A percentile compares a stretch with the other conserved stretches of the same genome.
These are phyloP conservation scores for Cicer bijugum DNA, from an alignment of 306 rosid genomes.

Conservation along the genomic window DNA sequence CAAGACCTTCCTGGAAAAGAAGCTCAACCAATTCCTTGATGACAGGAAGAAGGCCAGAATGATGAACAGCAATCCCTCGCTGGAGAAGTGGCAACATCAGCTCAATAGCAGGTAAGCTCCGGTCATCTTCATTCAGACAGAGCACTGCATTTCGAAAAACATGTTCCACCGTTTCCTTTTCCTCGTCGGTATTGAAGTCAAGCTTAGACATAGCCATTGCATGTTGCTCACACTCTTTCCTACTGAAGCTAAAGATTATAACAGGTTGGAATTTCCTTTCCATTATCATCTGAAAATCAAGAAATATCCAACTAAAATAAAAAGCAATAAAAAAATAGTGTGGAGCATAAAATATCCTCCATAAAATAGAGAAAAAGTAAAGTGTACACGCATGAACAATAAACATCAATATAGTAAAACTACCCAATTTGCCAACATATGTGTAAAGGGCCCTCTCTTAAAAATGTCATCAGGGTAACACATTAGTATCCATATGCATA, in stretches of 20 bases:
- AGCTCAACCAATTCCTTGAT: slow-evolving; percentile 94
- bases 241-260: slow-evolving; percentile 92
- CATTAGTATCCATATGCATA: neutral
- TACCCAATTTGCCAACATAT: neutral
- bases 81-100: slow-evolving; percentile 90
- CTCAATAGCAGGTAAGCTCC: slow-evolving; percentile 92
- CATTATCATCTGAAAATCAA: slow-evolving; percentile 82
- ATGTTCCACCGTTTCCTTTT: slow-evolving; percentile 79
- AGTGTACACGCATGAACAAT: neutral
- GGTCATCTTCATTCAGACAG: slow-evolving; percentile 93
- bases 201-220: slow-evolving; percentile 97
- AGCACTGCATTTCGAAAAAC: slow-evolving; percentile 82
- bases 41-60: slow-evolving; percentile 99
- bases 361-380: neutral
- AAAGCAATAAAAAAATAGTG: neutral
- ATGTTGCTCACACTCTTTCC: slow-evolving; percentile 97
- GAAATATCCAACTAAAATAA: slow-evolving; percentile 38
- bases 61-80: slow-evolving; percentile 98
- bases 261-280: slow-evolving; percentile 96
- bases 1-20: slow-evolving; percentile 99
- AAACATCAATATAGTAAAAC: neutral
- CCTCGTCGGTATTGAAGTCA: slow-evolving; percentile 85
- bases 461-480: neutral
- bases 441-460: neutral
- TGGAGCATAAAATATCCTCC: neutral